Evolutionary conservation across 2,329 filamentous ascomycete genomes (phyloP).

Genomic region (Seiridium unicorne): DNA sequence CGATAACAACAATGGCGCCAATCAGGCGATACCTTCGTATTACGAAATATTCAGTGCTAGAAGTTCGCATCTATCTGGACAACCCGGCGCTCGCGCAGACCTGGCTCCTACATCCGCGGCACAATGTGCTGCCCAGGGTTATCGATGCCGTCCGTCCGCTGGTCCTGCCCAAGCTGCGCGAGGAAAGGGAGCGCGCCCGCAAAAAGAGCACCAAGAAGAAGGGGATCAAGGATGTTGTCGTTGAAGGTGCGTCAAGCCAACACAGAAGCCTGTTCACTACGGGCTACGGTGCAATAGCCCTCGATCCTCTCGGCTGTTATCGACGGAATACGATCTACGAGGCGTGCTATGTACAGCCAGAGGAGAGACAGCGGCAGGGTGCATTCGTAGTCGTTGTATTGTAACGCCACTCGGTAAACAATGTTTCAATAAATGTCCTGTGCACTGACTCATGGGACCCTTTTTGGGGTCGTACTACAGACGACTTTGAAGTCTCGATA

Average conservation of each 20-base stretch:
- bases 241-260: conserved; percentile 58
- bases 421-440: background rate
- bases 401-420: background rate
- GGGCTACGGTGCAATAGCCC: background rate
- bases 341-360: too few relatives aligned
- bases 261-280: conserved; percentile 1
- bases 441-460: background rate
- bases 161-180: conserved; percentile 85
- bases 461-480: conserved; percentile 40
- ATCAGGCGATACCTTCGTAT: conserved; percentile 88
- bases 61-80: conserved; percentile 94
- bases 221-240: conserved; percentile 82
- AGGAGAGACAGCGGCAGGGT: too few relatives aligned
- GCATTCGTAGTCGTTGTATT: background rate
- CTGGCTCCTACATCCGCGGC: conserved; percentile 78
- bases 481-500: conserved; percentile 93
- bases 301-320: background rate
- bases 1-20: conserved; percentile 65
- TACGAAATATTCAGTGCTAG: conserved; percentile 90
- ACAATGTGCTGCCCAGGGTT: conserved; percentile 76
- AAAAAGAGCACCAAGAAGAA: conserved; percentile 72
- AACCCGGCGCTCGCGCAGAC: conserved; percentile 78
- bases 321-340: too few relatives aligned
- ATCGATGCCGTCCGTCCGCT: conserved; percentile 82
- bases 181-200: conserved; percentile 61